Evolutionary conservation across 345 rosid species (phyloP).

Genomic region (Jatropha curcas): DNA sequence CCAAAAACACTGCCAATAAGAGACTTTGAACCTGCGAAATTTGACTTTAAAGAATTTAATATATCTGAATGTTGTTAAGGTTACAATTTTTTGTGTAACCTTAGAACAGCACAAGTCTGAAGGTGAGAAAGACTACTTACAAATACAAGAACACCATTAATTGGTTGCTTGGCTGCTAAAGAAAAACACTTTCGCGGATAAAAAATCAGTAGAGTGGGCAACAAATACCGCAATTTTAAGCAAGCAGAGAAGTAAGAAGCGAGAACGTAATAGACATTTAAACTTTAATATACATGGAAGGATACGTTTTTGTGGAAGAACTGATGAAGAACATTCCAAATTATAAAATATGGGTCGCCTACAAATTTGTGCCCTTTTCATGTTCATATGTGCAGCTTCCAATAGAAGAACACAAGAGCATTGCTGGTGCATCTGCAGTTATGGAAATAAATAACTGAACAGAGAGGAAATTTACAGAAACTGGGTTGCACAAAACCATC

Average conservation of each 20-base stretch:
- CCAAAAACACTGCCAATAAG: constrained; percentile 56
- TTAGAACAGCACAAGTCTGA: neutral
- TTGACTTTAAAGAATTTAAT: constrained; percentile 45
- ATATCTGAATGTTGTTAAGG: constrained; percentile 66
- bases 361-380: constrained; percentile 33
- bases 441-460: neutral
- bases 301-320: constrained; percentile 72
- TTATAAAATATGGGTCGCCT: constrained; percentile 47
- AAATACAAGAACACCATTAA: neutral
- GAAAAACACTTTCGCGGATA: neutral
- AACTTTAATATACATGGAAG: constrained; percentile 26
- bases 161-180: neutral
- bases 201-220: neutral
- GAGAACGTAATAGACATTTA: neutral
- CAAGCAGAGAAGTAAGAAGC: neutral
- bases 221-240: neutral
- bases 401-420: constrained; percentile 44
- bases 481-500: constrained; percentile 11
- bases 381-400: constrained; percentile 34
- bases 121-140: constrained; percentile 4
- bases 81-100: neutral
- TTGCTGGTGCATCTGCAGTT: constrained; percentile 39
- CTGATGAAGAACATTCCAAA: constrained; percentile 36
- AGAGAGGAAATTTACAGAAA: constrained; percentile 9
- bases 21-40: constrained; percentile 43